Evolutionary conservation across 208 protist genomes (phyloP).

Genomic region (Leishmania tarentolae): DNA sequence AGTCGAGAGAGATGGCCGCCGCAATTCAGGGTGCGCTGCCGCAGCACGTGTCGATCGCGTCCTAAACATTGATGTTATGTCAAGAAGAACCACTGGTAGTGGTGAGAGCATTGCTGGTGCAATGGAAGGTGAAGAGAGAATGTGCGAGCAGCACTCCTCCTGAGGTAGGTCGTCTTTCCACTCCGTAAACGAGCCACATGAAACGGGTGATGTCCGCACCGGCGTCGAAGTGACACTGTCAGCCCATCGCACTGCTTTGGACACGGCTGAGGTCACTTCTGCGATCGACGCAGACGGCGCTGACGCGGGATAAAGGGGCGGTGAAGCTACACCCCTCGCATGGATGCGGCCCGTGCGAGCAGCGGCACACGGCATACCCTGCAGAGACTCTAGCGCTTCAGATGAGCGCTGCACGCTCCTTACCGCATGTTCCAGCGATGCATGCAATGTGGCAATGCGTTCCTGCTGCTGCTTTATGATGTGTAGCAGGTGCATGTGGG

Average conservation of each 20-base stretch:
- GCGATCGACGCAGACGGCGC: neutral
- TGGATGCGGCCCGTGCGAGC: neutral
- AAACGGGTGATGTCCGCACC: neutral
- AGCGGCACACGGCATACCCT: neutral
- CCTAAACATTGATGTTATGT: constrained; percentile 50
- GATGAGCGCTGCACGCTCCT: neutral
- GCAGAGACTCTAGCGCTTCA: neutral
- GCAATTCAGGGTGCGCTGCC: neutral
- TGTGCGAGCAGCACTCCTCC: constrained; percentile 1
- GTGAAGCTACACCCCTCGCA: neutral
- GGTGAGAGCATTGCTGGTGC: neutral
- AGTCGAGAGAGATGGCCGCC: neutral
- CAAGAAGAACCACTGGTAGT: constrained; percentile 54
- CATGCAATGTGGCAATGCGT: constrained; percentile 28
- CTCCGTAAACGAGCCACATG: neutral
- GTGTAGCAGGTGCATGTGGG: constrained; percentile 10
- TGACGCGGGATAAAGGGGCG: neutral
- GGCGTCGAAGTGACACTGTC: neutral
- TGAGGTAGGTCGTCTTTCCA: neutral
- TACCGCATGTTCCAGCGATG: constrained; percentile 9
- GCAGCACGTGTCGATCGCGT: neutral
- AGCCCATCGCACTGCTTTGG: constrained; percentile 1
- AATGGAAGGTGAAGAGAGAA: neutral
- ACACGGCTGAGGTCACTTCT: neutral
- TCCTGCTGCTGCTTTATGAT: constrained; percentile 29